A percentile compares a stretch with the other conserved stretches of the same genome.
Evolutionary conservation across 1,139 yeast species (phyloP).

Genomic region (Zygosaccharomyces sapae): DNA sequence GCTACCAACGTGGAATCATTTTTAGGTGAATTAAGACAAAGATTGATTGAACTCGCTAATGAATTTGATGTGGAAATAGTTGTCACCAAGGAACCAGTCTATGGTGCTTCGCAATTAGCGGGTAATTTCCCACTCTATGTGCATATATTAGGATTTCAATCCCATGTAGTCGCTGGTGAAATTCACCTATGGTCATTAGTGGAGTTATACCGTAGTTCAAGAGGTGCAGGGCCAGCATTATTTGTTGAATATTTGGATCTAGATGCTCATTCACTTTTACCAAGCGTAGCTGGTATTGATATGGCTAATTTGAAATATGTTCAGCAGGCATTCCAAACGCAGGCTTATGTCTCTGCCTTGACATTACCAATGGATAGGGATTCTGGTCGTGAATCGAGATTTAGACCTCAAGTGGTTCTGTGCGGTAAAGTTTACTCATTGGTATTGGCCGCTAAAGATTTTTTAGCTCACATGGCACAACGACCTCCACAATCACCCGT

Average conservation of each 20-base stretch:
- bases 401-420: constrained; percentile 18
- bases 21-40: constrained; percentile 6
- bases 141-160: constrained; percentile 16
- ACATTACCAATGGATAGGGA: constrained; percentile 4
- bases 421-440: constrained; percentile 21
- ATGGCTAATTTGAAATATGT: constrained; percentile 19
- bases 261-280: constrained; percentile 14
- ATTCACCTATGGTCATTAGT: constrained; percentile 12
- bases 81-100: constrained; percentile 11
- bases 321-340: constrained; percentile 15
- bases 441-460: constrained; percentile 20
- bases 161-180: constrained; percentile 15
- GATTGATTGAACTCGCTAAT: constrained; percentile 9
- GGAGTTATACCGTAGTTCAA: constrained; percentile 9
- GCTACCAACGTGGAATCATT: constrained; percentile 2
- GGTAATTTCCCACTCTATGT: constrained; percentile 4
- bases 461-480: constrained; percentile 13
- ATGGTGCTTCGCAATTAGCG: constrained; percentile 1
- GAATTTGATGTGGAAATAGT: constrained; percentile 21
- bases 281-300: constrained; percentile 18
- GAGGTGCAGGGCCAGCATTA: constrained; percentile 1
- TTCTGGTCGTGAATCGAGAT: background rate
- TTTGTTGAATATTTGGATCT: constrained; percentile 18
- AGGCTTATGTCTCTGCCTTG: constrained; percentile 17
- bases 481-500: constrained; percentile 10